These are phyloP conservation scores for Vickermania spadyakhi DNA, from an alignment of 208 protist genomes.

Conservation along the genomic window DNA sequence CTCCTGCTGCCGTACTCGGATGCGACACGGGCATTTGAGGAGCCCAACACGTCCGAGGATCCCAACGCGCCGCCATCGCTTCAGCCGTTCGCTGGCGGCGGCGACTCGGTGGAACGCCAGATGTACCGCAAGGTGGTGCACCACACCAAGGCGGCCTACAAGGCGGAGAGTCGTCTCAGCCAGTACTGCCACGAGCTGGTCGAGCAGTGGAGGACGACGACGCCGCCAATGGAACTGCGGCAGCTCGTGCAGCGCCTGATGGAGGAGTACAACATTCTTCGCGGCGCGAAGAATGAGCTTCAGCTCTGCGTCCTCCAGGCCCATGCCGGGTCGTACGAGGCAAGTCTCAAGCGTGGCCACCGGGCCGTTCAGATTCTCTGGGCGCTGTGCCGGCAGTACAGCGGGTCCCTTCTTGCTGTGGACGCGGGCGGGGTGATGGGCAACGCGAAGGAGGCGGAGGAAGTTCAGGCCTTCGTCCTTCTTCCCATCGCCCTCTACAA, in stretches of 20 bases:
- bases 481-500: not conserved
- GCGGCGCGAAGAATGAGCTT: conserved; percentile 5
- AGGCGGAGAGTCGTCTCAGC: conserved; percentile 1
- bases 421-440: conserved; percentile 1
- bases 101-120: not conserved
- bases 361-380: conserved; percentile 7
- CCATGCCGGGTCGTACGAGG: not conserved
- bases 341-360: conserved; percentile 1
- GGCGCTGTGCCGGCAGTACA: conserved; percentile 4
- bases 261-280: conserved; percentile 2
- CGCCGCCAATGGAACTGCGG: not conserved
- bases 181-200: not conserved
- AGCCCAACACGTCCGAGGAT: not conserved
- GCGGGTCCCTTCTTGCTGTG: not conserved
- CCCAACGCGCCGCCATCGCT: not conserved
- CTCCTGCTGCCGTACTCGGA: not conserved
- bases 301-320: not conserved
- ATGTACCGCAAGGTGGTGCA: not conserved
- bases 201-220: not conserved
- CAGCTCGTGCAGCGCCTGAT: not conserved
- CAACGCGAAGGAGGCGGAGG: not conserved
- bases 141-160: conserved; percentile 5
- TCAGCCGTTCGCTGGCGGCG: not conserved
- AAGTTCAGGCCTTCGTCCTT: conserved; percentile 2
- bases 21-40: not conserved